These are phyloP conservation scores for Cyberlindnera euphorbiae DNA, from an alignment of 805 yeast species.

Conservation along the genomic window DNA sequence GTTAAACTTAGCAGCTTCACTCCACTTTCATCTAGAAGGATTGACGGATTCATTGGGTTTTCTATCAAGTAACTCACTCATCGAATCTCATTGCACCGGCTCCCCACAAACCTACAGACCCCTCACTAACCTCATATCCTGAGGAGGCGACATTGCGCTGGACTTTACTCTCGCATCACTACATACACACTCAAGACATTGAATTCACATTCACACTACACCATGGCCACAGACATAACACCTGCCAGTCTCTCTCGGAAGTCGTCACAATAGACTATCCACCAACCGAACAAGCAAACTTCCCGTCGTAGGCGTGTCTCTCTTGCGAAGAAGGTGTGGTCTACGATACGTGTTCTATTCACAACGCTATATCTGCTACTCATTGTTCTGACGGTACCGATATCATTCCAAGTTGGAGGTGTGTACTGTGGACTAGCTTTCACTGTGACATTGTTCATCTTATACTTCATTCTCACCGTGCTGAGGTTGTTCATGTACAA, in stretches of 20 bases:
- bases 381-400: slow-evolving; percentile 78
- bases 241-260: background rate
- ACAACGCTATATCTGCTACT: slow-evolving; percentile 61
- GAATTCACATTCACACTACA: too few relatives aligned
- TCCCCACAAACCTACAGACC: too few relatives aligned
- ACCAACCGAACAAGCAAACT: slow-evolving; percentile 1
- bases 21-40: too few relatives aligned
- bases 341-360: slow-evolving; percentile 28
- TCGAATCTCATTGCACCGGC: too few relatives aligned
- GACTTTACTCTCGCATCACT: too few relatives aligned
- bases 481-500: slow-evolving; percentile 47
- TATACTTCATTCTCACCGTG: slow-evolving; percentile 72
- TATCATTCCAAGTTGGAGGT: slow-evolving; percentile 94
- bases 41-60: too few relatives aligned
- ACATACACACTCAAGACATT: too few relatives aligned
- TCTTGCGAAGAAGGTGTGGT: slow-evolving; percentile 4
- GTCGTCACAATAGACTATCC: background rate
- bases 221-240: background rate
- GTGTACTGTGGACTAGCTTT: slow-evolving; percentile 83
- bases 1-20: too few relatives aligned
- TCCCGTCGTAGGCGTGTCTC: slow-evolving; percentile 1
- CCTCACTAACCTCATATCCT: too few relatives aligned
- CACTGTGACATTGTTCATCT: slow-evolving; percentile 63
- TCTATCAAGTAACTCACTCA: too few relatives aligned
- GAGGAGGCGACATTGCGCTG: too few relatives aligned